These are phyloP conservation scores for Geosiphon pyriformis DNA, from an alignment of 192 early-diverging fungal species.

Conservation along the genomic window DNA sequence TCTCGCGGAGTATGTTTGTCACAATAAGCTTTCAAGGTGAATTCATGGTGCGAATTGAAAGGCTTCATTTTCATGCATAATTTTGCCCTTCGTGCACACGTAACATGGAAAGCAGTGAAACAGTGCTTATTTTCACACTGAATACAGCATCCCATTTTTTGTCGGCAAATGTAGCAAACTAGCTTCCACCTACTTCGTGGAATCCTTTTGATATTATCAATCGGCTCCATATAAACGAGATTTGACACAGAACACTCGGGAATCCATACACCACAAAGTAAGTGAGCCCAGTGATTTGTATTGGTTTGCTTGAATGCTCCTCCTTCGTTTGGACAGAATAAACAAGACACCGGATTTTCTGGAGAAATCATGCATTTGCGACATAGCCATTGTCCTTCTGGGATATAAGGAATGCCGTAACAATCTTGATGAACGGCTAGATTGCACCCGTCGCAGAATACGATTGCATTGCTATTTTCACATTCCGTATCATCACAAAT, in stretches of 20 bases:
- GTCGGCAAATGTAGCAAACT: constrained; percentile 84
- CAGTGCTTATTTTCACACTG: constrained; percentile 91
- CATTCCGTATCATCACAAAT: constrained; percentile 98
- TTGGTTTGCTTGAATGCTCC: constrained; percentile 97
- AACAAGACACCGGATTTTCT: constrained; percentile 80
- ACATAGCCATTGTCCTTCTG: constrained; percentile 99
- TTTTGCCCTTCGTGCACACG: constrained; percentile 83
- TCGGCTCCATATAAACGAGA: constrained; percentile 95
- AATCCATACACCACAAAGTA: constrained; percentile 95
- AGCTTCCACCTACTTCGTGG: constrained; percentile 86
- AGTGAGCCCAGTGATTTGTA: constrained; percentile 90
- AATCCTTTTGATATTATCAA: constrained; percentile 86
- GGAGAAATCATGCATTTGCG: constrained; percentile 96
- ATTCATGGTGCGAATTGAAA: constrained; percentile 51
- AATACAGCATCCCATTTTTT: constrained; percentile 82
- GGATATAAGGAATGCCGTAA: constrained; percentile 98
- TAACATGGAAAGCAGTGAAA: constrained; percentile 86
- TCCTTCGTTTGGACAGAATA: constrained; percentile 89
- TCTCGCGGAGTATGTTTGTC: constrained; percentile 85
- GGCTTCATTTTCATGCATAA: constrained; percentile 82
- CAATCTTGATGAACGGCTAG: constrained; percentile 99
- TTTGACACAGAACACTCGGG: constrained; percentile 89
- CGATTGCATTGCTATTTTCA: constrained; percentile 98
- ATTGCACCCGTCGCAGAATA: constrained; percentile 99
- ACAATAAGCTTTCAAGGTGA: constrained; percentile 67